Percentiles rank a stretch among this genome's conserved stretches.
These are phyloP conservation scores for Suillus lakei DNA, from an alignment of 768 basidiomycete species.

Conservation along the genomic window DNA sequence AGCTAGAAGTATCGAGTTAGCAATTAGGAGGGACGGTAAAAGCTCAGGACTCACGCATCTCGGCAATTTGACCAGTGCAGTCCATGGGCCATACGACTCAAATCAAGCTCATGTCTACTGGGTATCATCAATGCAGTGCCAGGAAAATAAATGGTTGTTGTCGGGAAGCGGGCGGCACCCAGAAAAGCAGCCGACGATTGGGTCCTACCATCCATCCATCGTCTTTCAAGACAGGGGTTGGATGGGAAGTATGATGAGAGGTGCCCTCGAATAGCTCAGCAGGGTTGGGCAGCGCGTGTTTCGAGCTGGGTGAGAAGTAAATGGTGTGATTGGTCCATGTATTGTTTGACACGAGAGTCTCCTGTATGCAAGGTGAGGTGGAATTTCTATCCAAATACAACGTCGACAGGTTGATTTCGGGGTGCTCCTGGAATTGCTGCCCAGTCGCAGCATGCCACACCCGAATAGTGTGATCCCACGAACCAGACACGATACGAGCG, in stretches of 20 bases:
- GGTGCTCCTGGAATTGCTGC: neutral
- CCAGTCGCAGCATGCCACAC: no score
- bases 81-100: neutral
- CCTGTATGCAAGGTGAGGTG: neutral
- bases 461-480: no score
- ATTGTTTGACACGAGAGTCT: neutral
- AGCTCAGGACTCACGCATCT: neutral
- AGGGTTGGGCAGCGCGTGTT: neutral
- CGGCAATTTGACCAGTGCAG: neutral
- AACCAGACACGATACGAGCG: no score
- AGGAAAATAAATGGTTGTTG: neutral
- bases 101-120: neutral
- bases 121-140: neutral
- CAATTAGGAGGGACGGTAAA: neutral
- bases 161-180: neutral
- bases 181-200: neutral
- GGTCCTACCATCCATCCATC: neutral
- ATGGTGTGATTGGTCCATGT: neutral
- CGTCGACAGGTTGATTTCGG: neutral
- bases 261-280: neutral
- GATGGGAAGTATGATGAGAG: neutral
- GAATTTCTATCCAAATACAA: neutral
- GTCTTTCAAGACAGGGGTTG: neutral
- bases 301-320: neutral
- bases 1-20: neutral